Percentiles rank a stretch among this genome's conserved stretches.
Conservation (phyloP, 106 monocot genomes). For the Narthecium ossifragum region DNA sequence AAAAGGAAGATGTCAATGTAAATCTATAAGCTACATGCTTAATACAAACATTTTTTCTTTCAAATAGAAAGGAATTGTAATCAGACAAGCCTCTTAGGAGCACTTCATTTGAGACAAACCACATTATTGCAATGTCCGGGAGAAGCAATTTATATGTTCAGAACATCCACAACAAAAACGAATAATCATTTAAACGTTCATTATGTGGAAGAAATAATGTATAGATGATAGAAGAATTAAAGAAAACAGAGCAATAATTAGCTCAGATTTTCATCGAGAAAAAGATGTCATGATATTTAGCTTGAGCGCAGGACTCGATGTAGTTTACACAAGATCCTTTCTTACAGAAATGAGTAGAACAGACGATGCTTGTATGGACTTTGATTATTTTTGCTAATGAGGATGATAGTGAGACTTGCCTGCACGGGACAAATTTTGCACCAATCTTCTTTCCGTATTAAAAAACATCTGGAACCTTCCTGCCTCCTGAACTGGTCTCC, state of each 20-base stretch:
- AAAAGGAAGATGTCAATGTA: too few species aligned
- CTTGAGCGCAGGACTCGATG: neutral
- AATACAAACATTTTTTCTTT: too few species aligned
- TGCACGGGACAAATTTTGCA: conserved; percentile 16
- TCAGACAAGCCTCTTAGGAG: neutral
- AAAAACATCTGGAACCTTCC: too few species aligned
- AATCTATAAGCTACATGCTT: too few species aligned
- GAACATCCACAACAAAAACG: too few species aligned
- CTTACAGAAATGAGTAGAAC: neutral
- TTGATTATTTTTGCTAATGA: too few species aligned
- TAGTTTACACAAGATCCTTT: too few species aligned
- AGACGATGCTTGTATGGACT: neutral
- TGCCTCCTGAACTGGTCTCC: too few species aligned
- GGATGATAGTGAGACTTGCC: conserved; percentile 18
- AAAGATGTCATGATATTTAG: neutral
- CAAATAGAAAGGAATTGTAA: neutral
- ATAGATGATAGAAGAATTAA: neutral
- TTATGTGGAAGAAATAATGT: neutral
- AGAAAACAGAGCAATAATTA: neutral
- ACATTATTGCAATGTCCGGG: too few species aligned
- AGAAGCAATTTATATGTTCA: too few species aligned
- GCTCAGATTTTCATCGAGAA: neutral
- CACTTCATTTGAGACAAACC: neutral
- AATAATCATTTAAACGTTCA: too few species aligned
- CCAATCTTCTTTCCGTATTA: conserved; percentile 8